phyloP scores from a whole-genome alignment of 768 basidiomycete genomes.

The Multifurca ochricompacta region DNA sequence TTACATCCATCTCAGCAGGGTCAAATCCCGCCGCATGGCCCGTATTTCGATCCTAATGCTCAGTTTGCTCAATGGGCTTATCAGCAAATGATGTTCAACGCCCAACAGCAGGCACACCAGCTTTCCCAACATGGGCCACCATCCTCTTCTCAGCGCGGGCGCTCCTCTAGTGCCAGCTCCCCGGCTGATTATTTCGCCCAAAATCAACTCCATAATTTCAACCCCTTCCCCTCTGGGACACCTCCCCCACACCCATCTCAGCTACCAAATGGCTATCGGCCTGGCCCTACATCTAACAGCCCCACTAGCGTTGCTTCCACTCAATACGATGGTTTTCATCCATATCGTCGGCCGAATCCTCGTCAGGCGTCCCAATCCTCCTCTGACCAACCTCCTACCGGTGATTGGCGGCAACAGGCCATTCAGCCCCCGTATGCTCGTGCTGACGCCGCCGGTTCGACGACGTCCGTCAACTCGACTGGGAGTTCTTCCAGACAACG shows the following conservation, averaged over 20 bases:
- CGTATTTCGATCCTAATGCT: conserved; percentile 74
- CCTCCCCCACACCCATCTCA: conserved; percentile 51
- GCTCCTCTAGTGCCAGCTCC: conserved; percentile 32
- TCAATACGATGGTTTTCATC: conserved; percentile 59
- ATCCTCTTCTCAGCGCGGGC: conserved; percentile 33
- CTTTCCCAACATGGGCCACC: conserved; percentile 25
- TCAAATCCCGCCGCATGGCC: conserved; percentile 42
- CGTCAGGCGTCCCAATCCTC: conserved; percentile 28
- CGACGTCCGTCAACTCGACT: conserved; percentile 67
- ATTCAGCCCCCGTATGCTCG: conserved; percentile 76
- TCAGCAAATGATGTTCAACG: conserved; percentile 84
- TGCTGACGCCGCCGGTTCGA: conserved; percentile 70
- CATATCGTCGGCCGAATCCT: conserved; percentile 62
- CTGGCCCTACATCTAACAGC: conserved; percentile 27
- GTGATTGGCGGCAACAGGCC: conserved; percentile 43
- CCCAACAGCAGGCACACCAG: conserved; percentile 25
- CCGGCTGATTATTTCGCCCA: conserved; percentile 52
- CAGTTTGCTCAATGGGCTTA: conserved; percentile 83
- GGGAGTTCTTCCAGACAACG: conserved; percentile 49
- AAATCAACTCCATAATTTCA: conserved; percentile 46
- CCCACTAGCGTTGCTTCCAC: conserved; percentile 32
- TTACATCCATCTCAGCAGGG: conserved; percentile 30
- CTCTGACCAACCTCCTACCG: conserved; percentile 23
- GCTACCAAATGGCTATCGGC: conserved; percentile 36
- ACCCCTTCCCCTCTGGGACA: conserved; percentile 62